Percentiles rank a stretch among this genome's conserved stretches.
Conservation (phyloP, 2,329 filamentous ascomycete species). For the Fusarium lyarnte region DNA sequence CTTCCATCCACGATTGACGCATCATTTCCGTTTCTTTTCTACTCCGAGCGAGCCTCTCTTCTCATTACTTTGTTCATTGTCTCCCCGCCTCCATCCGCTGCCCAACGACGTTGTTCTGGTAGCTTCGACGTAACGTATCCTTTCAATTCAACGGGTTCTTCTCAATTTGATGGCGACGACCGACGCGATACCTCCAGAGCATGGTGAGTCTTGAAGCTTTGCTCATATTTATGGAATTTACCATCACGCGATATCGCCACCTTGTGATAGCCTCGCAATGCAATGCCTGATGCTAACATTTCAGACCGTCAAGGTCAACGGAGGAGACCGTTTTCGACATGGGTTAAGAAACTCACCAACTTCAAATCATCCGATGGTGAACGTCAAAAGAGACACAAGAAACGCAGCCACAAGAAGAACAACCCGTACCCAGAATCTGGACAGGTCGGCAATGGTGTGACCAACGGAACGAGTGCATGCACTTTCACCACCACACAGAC, state of each 20-base stretch:
- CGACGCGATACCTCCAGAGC: conserved; percentile 39
- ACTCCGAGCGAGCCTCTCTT: conserved; percentile 8
- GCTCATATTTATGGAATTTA: not conserved
- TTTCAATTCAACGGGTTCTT: conserved; percentile 1
- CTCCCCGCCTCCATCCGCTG: conserved; percentile 29
- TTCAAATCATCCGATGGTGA: conserved; percentile 78
- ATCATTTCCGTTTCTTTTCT: conserved; percentile 1
- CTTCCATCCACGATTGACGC: conserved; percentile 16
- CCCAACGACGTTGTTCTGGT: conserved; percentile 32
- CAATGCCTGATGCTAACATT: conserved; percentile 45
- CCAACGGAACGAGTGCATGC: conserved; percentile 57
- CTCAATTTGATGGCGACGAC: conserved; percentile 42
- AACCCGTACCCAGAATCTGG: conserved; percentile 93
- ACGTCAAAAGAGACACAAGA: conserved; percentile 57
- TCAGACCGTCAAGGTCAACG: conserved; percentile 72
- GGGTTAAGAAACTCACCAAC: conserved; percentile 93
- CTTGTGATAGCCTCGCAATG: not conserved
- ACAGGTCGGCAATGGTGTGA: conserved; percentile 53
- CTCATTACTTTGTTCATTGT: conserved; percentile 20
- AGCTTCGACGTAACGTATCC: conserved; percentile 21
- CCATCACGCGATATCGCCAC: conserved; percentile 13
- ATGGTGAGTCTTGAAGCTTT: conserved; percentile 27
- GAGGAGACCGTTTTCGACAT: conserved; percentile 87
- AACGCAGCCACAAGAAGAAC: conserved; percentile 76
- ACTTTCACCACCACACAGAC: conserved; percentile 67